These are phyloP conservation scores for Diaporthe destruens DNA, from an alignment of 2,329 filamentous ascomycete species.

Conservation along the genomic window DNA sequence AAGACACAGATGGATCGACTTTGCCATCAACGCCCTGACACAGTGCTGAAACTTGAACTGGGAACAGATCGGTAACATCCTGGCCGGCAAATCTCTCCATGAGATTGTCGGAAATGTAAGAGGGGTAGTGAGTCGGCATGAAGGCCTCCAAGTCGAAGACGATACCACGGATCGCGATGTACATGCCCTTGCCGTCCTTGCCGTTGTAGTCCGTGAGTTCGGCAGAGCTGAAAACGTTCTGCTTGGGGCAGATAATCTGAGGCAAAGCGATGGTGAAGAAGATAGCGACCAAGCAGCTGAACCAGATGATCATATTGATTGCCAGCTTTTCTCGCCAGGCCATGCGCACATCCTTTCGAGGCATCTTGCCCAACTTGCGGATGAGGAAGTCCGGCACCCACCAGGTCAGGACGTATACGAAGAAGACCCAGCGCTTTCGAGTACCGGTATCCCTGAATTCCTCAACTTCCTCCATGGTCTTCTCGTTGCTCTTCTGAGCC, in stretches of 20 bases:
- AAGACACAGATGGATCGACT: conserved; percentile 78
- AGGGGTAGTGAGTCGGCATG: conserved; percentile 82
- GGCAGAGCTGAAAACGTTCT: conserved; percentile 84
- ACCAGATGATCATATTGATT: conserved; percentile 98
- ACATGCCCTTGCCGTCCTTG: conserved; percentile 72
- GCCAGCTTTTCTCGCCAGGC: conserved; percentile 98
- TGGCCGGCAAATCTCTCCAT: conserved; percentile 86
- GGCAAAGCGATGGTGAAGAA: conserved; percentile 96
- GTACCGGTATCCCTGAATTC: conserved; percentile 81
- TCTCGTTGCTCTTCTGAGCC: conserved; percentile 94
- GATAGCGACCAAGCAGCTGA: conserved; percentile 79
- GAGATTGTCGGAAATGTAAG: conserved; percentile 68
- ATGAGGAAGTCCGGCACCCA: conserved; percentile 89
- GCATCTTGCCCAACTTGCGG: conserved; percentile 82
- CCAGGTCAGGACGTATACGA: conserved; percentile 88
- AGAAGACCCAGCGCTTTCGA: conserved; percentile 90
- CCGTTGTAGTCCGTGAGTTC: conserved; percentile 84
- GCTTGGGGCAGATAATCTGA: conserved; percentile 87
- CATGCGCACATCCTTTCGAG: conserved; percentile 89
- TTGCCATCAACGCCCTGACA: conserved; percentile 81
- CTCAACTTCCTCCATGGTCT: conserved; percentile 90
- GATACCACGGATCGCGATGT: conserved; percentile 86
- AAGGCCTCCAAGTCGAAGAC: conserved; percentile 87
- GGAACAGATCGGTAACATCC: conserved; percentile 91
- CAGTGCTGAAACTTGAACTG: conserved; percentile 91